Conservation (phyloP, 257 asterid species). For the Solanum rostratum region DNA sequence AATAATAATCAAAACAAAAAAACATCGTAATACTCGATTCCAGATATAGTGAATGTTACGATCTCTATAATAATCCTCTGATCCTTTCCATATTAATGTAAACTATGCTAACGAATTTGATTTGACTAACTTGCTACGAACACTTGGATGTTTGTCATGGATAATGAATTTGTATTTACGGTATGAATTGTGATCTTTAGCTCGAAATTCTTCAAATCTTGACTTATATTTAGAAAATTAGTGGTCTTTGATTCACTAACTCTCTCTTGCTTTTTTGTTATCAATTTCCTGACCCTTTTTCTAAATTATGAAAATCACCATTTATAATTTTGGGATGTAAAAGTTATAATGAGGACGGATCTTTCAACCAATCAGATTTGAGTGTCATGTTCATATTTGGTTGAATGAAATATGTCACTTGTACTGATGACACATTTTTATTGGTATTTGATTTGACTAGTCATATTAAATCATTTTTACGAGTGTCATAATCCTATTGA, state of each 20-base stretch:
- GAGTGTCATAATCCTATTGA: background rate
- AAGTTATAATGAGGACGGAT: background rate
- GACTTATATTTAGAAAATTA: background rate
- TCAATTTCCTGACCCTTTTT: background rate
- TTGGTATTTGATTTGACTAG: background rate
- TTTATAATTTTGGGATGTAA: background rate
- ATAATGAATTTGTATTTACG: background rate
- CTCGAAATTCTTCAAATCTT: background rate
- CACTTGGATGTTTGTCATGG: background rate
- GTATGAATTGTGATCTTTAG: background rate
- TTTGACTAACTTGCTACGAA: background rate
- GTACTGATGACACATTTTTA: background rate
- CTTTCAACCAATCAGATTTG: background rate
- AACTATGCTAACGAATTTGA: background rate
- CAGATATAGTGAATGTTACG: background rate
- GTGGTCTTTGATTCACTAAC: background rate
- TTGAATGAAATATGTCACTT: background rate
- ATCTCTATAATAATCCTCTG: background rate
- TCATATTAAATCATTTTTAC: background rate
- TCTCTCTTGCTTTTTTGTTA: background rate
- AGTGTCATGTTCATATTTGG: background rate
- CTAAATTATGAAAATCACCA: background rate
- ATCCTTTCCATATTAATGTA: background rate
- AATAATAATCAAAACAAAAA: background rate
- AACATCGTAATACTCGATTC: background rate